Evolutionary conservation across 768 basidiomycete species (phyloP), one percentile per base, ranked within the genome.

Genomic region (Leccinum subgranulosum): DNA sequence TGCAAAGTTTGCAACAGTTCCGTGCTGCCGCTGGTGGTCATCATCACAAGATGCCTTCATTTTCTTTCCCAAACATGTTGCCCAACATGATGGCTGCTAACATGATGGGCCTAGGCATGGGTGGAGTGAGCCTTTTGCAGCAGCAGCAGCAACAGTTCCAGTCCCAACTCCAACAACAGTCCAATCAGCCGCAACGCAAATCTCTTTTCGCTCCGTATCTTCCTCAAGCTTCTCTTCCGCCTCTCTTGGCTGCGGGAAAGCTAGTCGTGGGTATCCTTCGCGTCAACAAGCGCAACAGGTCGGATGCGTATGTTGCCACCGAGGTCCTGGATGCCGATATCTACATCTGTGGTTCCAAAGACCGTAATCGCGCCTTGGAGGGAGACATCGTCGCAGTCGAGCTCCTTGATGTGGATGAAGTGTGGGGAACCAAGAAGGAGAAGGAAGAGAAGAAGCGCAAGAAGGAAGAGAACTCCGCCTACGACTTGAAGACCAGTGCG

Each of bases 391-490:
- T 99, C 57, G 97, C 96, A 21, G 92, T 99, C 23, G 97, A 99
- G 73, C 83, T 99, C 47, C 81, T 99, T 55, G 97, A 99, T 65
- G 96, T 98, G 25, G 94, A 98, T 66, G 95, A 98, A 74, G 95
- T 97, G 14, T 92, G 92, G 92, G 89, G 91, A 9, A 97, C 97
- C 6, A 99, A 99, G 82, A 99, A 99, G 76, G 97, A 99, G 78
- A 99, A 99, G 77, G 97, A 98, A 73, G 97, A 98, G 79, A 99
- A 99, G 87, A 98, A 99, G 79, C 83, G 96, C 69, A 98, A 98
- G 79, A 99, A 99, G 83, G 97, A 98, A 76, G 97, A 98, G 76
- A 97, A 95, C 70, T 88, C 94, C 28, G 92, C 94, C 0, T 98
- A 94, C 72, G 96, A 98, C 67, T 69, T 88, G 55, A 92, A 87